Conservation (phyloP, 257 asterid genomes). For the Solanum rostratum region DNA sequence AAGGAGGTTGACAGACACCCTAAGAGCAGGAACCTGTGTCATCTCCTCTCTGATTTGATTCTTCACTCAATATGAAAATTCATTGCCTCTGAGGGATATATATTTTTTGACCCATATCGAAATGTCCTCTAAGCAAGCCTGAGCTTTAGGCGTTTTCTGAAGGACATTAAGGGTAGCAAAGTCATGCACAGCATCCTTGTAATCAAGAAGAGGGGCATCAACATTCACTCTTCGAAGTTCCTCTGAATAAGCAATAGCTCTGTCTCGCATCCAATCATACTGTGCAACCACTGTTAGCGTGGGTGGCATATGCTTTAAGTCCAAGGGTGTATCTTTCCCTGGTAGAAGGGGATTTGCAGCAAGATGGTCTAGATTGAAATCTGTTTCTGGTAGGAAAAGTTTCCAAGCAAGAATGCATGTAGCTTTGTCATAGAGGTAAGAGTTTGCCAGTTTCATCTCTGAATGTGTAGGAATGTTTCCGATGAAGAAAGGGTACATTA, state of each 20-base stretch:
- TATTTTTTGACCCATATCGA: constrained; percentile 80
- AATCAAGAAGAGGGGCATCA: constrained; percentile 72
- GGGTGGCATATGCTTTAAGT: constrained; percentile 69
- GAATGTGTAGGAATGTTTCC: constrained; percentile 56
- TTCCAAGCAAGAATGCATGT: constrained; percentile 68
- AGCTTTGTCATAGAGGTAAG: constrained; percentile 66
- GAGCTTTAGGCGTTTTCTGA: constrained; percentile 59
- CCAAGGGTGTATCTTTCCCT: constrained; percentile 8
- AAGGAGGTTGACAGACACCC: neutral
- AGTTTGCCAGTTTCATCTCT: constrained; percentile 45
- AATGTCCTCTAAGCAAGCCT: constrained; percentile 72
- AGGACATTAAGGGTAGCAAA: constrained; percentile 67
- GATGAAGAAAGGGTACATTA: constrained; percentile 74
- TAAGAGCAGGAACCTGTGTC: neutral
- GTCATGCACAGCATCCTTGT: constrained; percentile 72
- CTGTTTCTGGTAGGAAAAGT: constrained; percentile 51
- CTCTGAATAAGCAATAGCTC: constrained; percentile 72
- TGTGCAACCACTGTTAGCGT: constrained; percentile 74
- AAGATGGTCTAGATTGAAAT: constrained; percentile 55
- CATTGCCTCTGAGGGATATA: constrained; percentile 73
- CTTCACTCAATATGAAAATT: constrained; percentile 47
- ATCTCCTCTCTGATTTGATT: neutral
- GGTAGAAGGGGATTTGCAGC: constrained; percentile 59
- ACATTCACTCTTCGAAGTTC: constrained; percentile 76
- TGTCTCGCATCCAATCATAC: constrained; percentile 82